phyloP scores from a whole-genome alignment of 2,329 filamentous ascomycete genomes.

The Fusarium solani-melongenae region DNA sequence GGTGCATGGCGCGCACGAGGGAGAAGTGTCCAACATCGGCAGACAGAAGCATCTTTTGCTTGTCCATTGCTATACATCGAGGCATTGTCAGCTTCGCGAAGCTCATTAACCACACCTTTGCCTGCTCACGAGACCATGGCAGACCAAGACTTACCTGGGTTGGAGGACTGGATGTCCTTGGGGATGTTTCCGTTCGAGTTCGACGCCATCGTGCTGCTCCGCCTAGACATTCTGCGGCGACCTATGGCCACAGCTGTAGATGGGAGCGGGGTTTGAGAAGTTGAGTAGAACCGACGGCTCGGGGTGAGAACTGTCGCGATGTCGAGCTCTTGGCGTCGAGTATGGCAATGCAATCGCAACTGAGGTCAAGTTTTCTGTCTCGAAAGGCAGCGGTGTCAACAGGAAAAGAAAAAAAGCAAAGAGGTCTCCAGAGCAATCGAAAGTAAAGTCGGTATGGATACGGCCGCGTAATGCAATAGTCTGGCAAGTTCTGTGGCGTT shows the following conservation, averaged over 20 bases:
- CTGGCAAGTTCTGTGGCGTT: background rate
- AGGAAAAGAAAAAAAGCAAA: background rate
- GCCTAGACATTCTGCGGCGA: constrained; percentile 68
- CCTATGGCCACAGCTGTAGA: background rate
- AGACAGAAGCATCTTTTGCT: constrained; percentile 79
- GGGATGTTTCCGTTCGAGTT: constrained; percentile 42
- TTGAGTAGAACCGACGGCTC: background rate
- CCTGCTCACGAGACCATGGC: background rate
- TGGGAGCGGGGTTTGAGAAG: background rate
- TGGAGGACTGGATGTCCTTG: constrained; percentile 45
- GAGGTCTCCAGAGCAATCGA: background rate
- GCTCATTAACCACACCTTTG: background rate
- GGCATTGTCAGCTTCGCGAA: constrained; percentile 7
- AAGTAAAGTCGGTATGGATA: background rate
- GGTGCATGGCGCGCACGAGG: constrained; percentile 75
- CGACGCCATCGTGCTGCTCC: constrained; percentile 57
- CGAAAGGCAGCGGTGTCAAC: constrained; percentile 18
- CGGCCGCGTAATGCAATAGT: background rate
- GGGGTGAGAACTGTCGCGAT: background rate
- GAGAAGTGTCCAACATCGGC: constrained; percentile 80
- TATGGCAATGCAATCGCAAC: constrained; percentile 9
- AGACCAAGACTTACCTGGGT: constrained; percentile 48
- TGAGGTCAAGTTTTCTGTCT: constrained; percentile 5
- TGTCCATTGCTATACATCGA: constrained; percentile 68
- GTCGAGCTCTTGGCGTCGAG: background rate